Evolutionary conservation across 176 grass and related monocot genomes (phyloP), one percentile per base, ranked within the genome.

Genomic region (Rhynchospora pubera): DNA sequence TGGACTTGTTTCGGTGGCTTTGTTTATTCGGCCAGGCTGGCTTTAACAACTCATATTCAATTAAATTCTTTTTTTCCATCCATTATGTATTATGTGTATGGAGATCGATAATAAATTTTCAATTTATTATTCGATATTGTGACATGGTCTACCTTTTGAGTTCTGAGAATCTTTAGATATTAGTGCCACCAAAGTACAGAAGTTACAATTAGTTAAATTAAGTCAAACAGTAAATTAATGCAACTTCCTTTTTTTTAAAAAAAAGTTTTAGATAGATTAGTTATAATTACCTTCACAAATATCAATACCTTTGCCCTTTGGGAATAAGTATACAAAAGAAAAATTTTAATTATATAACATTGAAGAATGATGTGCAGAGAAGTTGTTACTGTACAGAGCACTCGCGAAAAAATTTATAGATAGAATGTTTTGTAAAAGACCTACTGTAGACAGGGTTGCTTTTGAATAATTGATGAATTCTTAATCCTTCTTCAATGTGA

Each of bases 41-140:
- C 45, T 48, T 39, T 3, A 5, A 2, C 16, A 6, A 65, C 59
- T 80, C 39, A 80, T 62, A 62, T 80, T 62, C 57, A 79, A 80
- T 82, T 65, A 34, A 48, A 81, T 81, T 81, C 12, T 52, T 81
- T 24, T 82, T 65, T 65, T 6, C n/a, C n/a, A 28, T 53, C 8
- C 32, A 28, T 53, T 15, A 76, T 76, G 13, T 55, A 55, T 76
- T 53, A 10, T 71, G 19, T 21, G 44, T 48, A 50, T 50, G 43
- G 67, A 70, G 15, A 42, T 30, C 13, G 62, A 30, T 34, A 43
- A 48, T 45, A 45, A 46, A 46, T 70, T 39, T 39, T 39, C 34
- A 19, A 46, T 72, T 13, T 21, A 51, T 67, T 30, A 24, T 9
- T 51, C 19, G 45, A 74, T 43, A 52, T 74, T 51, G 26, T 74